Base-by-base conservation (phyloP, 176 grass and related monocot genomes). In the Cocos nucifera region DNA sequence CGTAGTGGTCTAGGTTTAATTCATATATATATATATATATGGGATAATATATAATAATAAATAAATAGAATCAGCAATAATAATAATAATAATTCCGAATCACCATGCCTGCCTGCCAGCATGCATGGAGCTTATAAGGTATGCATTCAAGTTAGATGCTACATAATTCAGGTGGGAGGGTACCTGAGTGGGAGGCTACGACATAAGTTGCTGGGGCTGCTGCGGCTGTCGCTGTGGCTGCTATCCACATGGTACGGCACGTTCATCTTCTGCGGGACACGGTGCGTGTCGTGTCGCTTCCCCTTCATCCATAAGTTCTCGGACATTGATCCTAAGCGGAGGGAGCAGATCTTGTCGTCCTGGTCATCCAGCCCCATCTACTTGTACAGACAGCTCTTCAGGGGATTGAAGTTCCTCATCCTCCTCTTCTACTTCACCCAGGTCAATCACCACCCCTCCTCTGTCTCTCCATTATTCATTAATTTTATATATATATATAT, bases 161-260 rank as follows among this genome's bases (percentile, higher is more conserved):
- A 6, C 12, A 39, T 39, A 44, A 44, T 10, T 44, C 6, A 44
- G 35, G 35, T 44, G 35, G 53, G 53, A 21, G 20, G n/a, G 53
- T 56, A 56, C 20, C 0, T 56, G 7, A 8, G 6, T 4, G 19
- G 53, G 53, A 56, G 20, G 17, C 53, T 56, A 8, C 17, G 9
- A 4, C 53, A 56, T 19, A 18, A 1, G 53, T 9, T 22, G 53
- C 53, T 56, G 53, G 4, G 53, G 53, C n/a, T 56, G 18, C 53
- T 56, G 53, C 53, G 53, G 4, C n/a, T 56, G 53, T 15, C 53
- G 53, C 53, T 56, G 17, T 56, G 53, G 53, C 20, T 56, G 6
- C 53, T 56, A 10, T 56, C 53, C 18, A 56, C 53, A n/a, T 56
- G 53, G 53, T 56, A 56, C 20, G 53, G 53, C 17, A 56, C 53